These are phyloP conservation scores for Ascobolus immersus DNA, from an alignment of 495 filamentous ascomycete species.

Conservation along the genomic window DNA sequence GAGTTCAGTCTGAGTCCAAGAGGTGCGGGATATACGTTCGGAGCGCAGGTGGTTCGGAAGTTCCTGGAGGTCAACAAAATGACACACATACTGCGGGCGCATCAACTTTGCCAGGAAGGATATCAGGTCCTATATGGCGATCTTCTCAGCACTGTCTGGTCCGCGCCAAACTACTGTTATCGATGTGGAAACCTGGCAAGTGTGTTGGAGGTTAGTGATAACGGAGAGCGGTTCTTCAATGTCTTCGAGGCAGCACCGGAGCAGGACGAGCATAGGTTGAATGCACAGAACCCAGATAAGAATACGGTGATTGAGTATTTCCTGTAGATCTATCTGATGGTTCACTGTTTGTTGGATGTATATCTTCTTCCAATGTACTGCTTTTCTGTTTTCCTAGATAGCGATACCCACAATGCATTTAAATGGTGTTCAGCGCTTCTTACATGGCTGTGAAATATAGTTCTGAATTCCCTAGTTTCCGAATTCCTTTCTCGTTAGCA, in stretches of 20 bases:
- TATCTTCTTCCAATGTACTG: no score
- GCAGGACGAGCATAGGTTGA: slow-evolving; percentile 63
- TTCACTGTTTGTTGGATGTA: no score
- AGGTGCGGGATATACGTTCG: slow-evolving; percentile 90
- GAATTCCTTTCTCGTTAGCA: no score
- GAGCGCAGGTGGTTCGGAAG: slow-evolving; percentile 88
- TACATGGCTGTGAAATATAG: no score
- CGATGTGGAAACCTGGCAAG: slow-evolving; percentile 91
- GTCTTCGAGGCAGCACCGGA: slow-evolving; percentile 92
- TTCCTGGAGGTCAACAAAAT: slow-evolving; percentile 91
- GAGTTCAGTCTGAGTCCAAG: slow-evolving; percentile 87
- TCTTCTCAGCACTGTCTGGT: slow-evolving; percentile 85
- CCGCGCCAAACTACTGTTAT: slow-evolving; percentile 91
- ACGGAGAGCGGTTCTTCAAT: slow-evolving; percentile 80
- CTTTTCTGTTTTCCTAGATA: no score
- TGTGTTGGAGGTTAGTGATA: slow-evolving; percentile 82
- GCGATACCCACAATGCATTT: no score
- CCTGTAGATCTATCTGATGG: no score
- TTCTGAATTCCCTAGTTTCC: no score
- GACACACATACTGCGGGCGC: slow-evolving; percentile 85
- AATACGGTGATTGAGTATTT: no score
- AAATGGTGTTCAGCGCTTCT: no score
- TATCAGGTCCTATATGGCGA: slow-evolving; percentile 93
- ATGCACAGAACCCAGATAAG: slow-evolving; percentile 61
- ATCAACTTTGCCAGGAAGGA: slow-evolving; percentile 92